Evolutionary conservation across 2,329 filamentous ascomycete genomes (phyloP), one percentile per base, ranked within the genome.

Genomic region (Ceratocystis variospora): DNA sequence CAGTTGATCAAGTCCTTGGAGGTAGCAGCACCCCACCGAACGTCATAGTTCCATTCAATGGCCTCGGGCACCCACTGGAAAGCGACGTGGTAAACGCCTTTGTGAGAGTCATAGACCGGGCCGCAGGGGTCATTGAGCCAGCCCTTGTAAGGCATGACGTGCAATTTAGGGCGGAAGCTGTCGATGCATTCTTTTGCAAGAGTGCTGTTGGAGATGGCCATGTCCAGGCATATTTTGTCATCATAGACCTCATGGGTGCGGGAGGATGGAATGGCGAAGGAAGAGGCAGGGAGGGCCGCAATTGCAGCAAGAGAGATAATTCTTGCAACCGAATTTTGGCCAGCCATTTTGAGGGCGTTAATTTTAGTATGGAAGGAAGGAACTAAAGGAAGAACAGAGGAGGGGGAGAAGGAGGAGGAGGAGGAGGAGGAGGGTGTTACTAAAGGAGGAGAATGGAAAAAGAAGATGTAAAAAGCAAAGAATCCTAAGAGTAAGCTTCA

Each of bases 61-160:
- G n/a, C n/a, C 4, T 68, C 63, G n/a, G 66, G 66, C 10, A 63
- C 61, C 66, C 66, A 74, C 19, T 79, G 73, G 69, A 74, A 79
- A 33, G 76, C 77, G 44, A 79, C 73, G 25, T 79, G 77, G 68
- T 79, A 79, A 25, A 77, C 71, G 0, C 76, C 75, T 1, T 77
- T 78, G 28, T 72, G 70, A 1, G 77, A 75, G 66, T 79, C 77
- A 3, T 75, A 77, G 70, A 78, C 79, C 67, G 78, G 77, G 74
- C 77, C 77, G 66, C 76, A 77, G 10, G 76, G 77, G 66, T 79
- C 77, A 44, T 76, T 77, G 53, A 78, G 76, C 61, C 77, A 73
- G 5, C 76, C 76, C 48, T 71, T 73, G 0, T 74, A 72, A 3
- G 77, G 76, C 0, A 77, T 72, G 0, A 79, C 72, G 63, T 78